Evolutionary conservation across 2,329 filamentous ascomycete genomes (phyloP), one percentile per base, ranked within the genome.

Genomic region (Aaosphaeria pasadenensis): DNA sequence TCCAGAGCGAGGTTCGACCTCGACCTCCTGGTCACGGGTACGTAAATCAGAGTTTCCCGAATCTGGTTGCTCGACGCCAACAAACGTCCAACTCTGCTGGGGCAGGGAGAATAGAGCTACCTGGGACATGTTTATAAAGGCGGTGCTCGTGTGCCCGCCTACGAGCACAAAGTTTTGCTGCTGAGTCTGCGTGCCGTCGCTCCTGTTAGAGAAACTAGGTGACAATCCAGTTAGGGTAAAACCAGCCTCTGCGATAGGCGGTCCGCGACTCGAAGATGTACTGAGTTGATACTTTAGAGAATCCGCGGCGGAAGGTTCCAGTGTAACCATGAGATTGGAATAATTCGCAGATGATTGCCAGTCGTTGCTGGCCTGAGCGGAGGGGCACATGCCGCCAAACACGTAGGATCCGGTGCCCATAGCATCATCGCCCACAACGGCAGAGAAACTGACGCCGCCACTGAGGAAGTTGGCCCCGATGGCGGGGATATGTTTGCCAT

Each of bases 41-140:
- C 80, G 74, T 4, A 88, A 74, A 57, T 88, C 84, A 0, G 80
- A 80, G 45, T 74, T 80, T 2, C 71, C 57, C 5, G 55, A 53
- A 4, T 69, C 60, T 7, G 74, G 71, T 47, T 76, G 73, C 5
- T 79, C 73, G n/a, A 91, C 82, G 1, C 79, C 76, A 29, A 95
- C 75, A 66, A 92, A 96, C 30, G 83, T 86, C 92, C 92, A 97
- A 45, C 82, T 86, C 62, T 91, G 85, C 60, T 95, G 87, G 0
- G 92, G 92, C 5, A 96, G 75, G 46, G 85, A 91, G 77, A 91
- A 96, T 1, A 96, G 75, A 0, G 91, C 92, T 1, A 92, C 83
- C 39, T 90, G 89, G 48, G 89, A 95, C 87, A 95, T 96, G 67
- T 96, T 95, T 72, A 96, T 86, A 64, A 96, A 96, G 0, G 91